Base-by-base conservation (phyloP, 495 filamentous ascomycete genomes). In the Talaromyces trachyspermus region DNA sequence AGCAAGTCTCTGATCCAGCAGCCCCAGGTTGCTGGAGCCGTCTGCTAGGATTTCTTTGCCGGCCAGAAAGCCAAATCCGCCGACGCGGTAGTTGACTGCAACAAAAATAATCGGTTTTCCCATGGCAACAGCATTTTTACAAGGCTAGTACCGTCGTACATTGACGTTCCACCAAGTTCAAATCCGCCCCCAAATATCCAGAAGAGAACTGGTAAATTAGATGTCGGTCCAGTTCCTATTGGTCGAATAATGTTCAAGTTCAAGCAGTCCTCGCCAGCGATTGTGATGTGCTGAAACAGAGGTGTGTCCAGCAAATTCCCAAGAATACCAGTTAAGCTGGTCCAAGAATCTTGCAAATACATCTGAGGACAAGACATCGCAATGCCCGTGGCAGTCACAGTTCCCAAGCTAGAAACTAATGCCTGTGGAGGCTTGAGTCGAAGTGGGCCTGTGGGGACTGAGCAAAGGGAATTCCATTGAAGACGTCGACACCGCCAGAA, bases 81-180 rank as follows among this genome's bases (percentile, higher is more conserved):
- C 84, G 9, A 89, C 77, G 3, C 86, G 80, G 55, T 89, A 89
- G 60, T 86, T 90, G 61, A 89, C 81, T 37, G 79, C 80, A 3
- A 91, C 79, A 35, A 86, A 72, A 9, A 90, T 62, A 40, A 89
- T 73, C 0, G 81, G 81, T 65, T 86, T 80, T 4, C 70, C 69
- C 48, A 77, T 55, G 9, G 50, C 33, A 7, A 82, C 62, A 3
- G 78, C 81, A 26, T 68, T 68, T 1, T 55, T 0, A 88, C 65
- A 6, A 86, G 53, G 5, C 58, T 59, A 1, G 71, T 58, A 4
- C 70, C 82, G 54, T 87, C 76, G 50, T 85, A 86, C 66, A 70
- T 71, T 58, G 58, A 58, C 47, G 74, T 78, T 0, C 72, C 74
- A 2, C 83, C 83, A 3, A 79, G 57, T 54, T 84, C 77, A 52